Conservation (phyloP, 106 monocot species). For the Dioscorea alata region DNA sequence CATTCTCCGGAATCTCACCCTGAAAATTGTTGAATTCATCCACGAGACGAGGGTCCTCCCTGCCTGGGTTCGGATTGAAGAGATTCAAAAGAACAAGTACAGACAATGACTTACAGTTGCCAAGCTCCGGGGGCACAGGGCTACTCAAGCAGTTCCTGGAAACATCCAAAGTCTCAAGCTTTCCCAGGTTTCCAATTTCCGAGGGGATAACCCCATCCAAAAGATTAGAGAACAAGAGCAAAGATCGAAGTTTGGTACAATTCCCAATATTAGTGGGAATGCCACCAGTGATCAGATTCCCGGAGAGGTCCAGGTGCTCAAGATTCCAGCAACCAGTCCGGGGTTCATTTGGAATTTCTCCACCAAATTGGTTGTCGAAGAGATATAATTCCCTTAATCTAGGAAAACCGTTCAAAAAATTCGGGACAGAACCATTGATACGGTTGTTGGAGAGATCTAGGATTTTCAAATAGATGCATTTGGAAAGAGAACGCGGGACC, state of each 20-base stretch:
- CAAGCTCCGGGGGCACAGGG: conserved; percentile 65
- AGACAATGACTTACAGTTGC: conserved; percentile 54
- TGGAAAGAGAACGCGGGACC: conserved; percentile 47
- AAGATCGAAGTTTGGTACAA: conserved; percentile 44
- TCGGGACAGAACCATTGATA: conserved; percentile 60
- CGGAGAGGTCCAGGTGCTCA: conserved; percentile 46
- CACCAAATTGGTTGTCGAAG: conserved; percentile 36
- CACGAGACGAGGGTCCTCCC: conserved; percentile 12
- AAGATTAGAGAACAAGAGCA: conserved; percentile 60
- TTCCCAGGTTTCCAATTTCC: conserved; percentile 36
- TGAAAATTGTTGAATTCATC: conserved; percentile 85
- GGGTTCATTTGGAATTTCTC: conserved; percentile 40
- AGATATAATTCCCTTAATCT: conserved; percentile 27
- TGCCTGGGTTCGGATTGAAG: conserved; percentile 12
- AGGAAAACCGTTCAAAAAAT: conserved; percentile 24
- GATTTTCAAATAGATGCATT: conserved; percentile 37
- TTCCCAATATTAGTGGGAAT: conserved; percentile 60
- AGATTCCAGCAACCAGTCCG: conserved; percentile 35
- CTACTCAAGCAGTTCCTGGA: conserved; percentile 91
- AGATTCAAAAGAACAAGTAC: conserved; percentile 56
- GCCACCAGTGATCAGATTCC: conserved; percentile 39
- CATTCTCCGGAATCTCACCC: conserved; percentile 55
- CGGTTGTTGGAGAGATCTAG: conserved; percentile 66
- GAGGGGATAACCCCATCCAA: conserved; percentile 66
- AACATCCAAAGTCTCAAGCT: conserved; percentile 48